Conservation (phyloP, 2,329 filamentous ascomycete species). For the Ascochyta clinopodiicola region DNA sequence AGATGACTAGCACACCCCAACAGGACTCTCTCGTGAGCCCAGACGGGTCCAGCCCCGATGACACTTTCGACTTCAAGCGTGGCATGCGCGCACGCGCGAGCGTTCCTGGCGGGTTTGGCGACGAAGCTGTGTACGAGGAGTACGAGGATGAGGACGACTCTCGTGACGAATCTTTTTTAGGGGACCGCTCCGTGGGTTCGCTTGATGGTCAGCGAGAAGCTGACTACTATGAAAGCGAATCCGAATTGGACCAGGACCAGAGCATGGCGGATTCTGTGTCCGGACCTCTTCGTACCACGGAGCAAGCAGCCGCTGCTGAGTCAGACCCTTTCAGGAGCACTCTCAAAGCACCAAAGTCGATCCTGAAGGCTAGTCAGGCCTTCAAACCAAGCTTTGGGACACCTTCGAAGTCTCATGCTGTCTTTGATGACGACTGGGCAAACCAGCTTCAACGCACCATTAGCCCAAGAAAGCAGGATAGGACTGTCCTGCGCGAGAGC, state of each 20-base stretch:
- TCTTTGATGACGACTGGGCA: slow-evolving; percentile 84
- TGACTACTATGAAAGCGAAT: slow-evolving; percentile 68
- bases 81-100: slow-evolving; percentile 55
- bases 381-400: slow-evolving; percentile 51
- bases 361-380: slow-evolving; percentile 53
- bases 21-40: slow-evolving; percentile 49
- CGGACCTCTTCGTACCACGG: slow-evolving; percentile 76
- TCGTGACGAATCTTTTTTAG: slow-evolving; percentile 81
- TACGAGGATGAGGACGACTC: slow-evolving; percentile 60
- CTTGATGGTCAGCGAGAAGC: slow-evolving; percentile 67
- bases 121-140: slow-evolving; percentile 60
- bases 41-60: slow-evolving; percentile 54
- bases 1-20: slow-evolving; percentile 44
- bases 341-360: slow-evolving; percentile 53
- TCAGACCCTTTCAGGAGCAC: slow-evolving; percentile 39
- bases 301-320: slow-evolving; percentile 61
- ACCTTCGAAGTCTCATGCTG: slow-evolving; percentile 60
- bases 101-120: slow-evolving; percentile 83
- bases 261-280: slow-evolving; percentile 81
- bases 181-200: slow-evolving; percentile 86
- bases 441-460: slow-evolving; percentile 93
- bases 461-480: slow-evolving; percentile 90
- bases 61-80: slow-evolving; percentile 64
- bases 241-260: slow-evolving; percentile 74
- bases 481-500: slow-evolving; percentile 71